Conservation (phyloP, 164 flowering plant species). For the Dillenia turbinata region DNA sequence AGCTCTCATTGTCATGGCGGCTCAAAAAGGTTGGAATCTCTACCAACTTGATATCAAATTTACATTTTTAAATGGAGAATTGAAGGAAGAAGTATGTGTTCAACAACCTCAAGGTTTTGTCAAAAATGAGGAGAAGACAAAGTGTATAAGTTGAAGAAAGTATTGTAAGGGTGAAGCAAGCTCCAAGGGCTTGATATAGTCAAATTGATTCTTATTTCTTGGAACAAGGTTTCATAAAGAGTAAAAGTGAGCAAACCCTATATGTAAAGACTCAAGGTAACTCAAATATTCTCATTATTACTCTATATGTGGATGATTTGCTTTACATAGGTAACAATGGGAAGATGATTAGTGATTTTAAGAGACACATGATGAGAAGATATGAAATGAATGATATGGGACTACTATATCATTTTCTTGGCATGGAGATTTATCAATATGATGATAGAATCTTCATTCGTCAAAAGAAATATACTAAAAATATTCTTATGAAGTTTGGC, state of each 20-base stretch:
- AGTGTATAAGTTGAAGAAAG: background rate
- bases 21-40: background rate
- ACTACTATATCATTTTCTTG: conserved; percentile 1
- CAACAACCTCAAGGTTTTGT: background rate
- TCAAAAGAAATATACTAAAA: background rate
- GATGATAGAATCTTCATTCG: background rate
- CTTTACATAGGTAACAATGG: background rate
- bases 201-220: background rate
- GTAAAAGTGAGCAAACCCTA: background rate
- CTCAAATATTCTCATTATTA: background rate
- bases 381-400: conserved; percentile 4
- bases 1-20: background rate
- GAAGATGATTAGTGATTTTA: background rate
- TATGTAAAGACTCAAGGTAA: background rate
- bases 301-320: background rate
- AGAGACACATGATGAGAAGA: background rate
- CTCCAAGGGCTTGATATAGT: background rate
- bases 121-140: background rate
- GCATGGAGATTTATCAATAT: background rate
- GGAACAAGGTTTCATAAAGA: background rate
- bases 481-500: background rate
- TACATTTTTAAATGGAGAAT: background rate
- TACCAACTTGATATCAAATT: background rate
- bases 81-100: background rate
- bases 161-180: background rate